Evolutionary conservation across 345 rosid species (phyloP).

Genomic region (Citrus inodora): DNA sequence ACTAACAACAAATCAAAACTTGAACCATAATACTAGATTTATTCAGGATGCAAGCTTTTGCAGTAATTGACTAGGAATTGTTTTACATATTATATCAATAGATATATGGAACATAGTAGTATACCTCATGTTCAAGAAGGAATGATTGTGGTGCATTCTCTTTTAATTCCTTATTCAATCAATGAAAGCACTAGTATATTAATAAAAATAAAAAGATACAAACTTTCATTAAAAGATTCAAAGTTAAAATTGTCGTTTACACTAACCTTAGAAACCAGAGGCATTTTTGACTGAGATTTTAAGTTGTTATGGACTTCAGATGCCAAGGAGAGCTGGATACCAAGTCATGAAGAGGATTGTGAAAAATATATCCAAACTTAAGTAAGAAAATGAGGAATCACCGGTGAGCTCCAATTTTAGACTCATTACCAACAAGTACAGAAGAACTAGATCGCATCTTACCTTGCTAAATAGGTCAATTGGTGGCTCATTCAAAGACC

Average conservation of each 20-base stretch:
- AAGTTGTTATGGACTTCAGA: conserved; percentile 24
- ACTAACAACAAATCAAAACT: background rate
- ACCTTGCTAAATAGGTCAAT: conserved; percentile 39
- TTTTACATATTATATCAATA: background rate
- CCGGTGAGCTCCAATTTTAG: background rate
- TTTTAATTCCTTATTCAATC: conserved; percentile 31
- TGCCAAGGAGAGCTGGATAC: conserved; percentile 40
- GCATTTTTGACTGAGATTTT: conserved; percentile 21
- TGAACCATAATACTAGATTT: background rate
- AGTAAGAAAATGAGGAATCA: background rate
- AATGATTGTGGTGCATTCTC: conserved; percentile 33
- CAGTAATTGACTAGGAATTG: background rate
- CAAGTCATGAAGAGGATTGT: conserved; percentile 7
- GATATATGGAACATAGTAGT: background rate
- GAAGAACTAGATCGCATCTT: background rate
- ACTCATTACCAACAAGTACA: background rate
- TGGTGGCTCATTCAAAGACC: conserved; percentile 24
- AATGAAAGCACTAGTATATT: conserved; percentile 1
- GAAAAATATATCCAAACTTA: background rate
- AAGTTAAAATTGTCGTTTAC: background rate
- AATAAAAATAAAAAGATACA: background rate
- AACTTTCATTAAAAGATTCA: background rate
- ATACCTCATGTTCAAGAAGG: conserved; percentile 32
- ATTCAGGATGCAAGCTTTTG: background rate
- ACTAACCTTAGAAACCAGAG: conserved; percentile 28